Conservation (phyloP, 2,329 filamentous ascomycete genomes). For the Cryoendolithus antarcticus region DNA sequence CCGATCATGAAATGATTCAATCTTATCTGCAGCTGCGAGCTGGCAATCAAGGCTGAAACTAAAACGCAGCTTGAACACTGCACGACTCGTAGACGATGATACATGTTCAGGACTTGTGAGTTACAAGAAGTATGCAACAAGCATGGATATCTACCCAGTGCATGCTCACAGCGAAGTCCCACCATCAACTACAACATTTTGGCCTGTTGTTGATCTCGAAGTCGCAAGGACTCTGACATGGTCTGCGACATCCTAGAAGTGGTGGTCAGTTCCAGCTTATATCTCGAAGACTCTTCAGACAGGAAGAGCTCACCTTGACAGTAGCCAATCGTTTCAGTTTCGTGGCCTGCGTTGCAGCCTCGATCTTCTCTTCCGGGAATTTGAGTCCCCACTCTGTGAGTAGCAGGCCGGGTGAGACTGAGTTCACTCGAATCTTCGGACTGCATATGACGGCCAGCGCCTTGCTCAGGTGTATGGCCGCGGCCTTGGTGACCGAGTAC, state of each 20-base stretch:
- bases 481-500: conserved; percentile 27
- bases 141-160: too few relatives aligned
- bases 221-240: conserved; percentile 40
- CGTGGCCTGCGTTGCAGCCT: conserved; percentile 30
- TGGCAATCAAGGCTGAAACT: too few relatives aligned
- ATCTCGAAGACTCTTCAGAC: too few relatives aligned
- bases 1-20: too few relatives aligned
- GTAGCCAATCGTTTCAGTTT: conserved; percentile 41
- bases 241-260: conserved; percentile 42
- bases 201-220: conserved; percentile 39
- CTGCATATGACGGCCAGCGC: conserved; percentile 41
- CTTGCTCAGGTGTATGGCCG: conserved; percentile 42
- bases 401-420: conserved; percentile 41
- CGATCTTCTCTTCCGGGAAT: conserved; percentile 33
- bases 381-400: conserved; percentile 36
- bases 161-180: conserved; percentile 19
- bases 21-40: too few relatives aligned
- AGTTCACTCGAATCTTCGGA: conserved; percentile 48
- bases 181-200: conserved; percentile 41
- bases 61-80: too few relatives aligned
- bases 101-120: too few relatives aligned
- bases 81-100: too few relatives aligned
- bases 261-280: conserved; percentile 5
- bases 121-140: too few relatives aligned
- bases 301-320: conserved; percentile 38